These are phyloP conservation scores for Penicillium brevicompactum DNA, from an alignment of 2,329 filamentous ascomycete genomes.

Conservation along the genomic window DNA sequence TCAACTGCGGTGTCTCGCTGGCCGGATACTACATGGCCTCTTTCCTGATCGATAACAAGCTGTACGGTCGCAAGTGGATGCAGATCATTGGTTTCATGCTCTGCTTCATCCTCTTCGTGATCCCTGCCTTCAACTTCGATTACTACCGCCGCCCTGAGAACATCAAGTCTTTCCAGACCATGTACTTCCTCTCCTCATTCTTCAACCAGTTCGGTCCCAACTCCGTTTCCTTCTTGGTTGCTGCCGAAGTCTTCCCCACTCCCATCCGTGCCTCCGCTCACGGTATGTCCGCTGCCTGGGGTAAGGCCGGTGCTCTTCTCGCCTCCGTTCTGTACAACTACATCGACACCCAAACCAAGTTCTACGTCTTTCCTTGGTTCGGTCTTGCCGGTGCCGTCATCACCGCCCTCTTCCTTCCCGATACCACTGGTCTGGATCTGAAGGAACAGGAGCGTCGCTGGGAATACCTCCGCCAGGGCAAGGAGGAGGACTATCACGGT, in stretches of 20 bases:
- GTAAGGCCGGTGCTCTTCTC: constrained; percentile 84
- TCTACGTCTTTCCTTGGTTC: constrained; percentile 94
- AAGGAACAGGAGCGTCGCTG: constrained; percentile 97
- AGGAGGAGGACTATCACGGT: constrained; percentile 83
- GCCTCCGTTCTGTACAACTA: constrained; percentile 94
- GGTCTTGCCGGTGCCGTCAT: constrained; percentile 83
- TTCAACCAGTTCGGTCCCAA: constrained; percentile 99
- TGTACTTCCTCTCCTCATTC: constrained; percentile 98
- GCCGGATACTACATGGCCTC: constrained; percentile 88
- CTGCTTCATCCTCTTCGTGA: constrained; percentile 90
- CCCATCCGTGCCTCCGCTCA: constrained; percentile 91
- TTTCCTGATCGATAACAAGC: constrained; percentile 90
- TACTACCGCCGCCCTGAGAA: constrained; percentile 74
- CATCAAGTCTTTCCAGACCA: constrained; percentile 90
- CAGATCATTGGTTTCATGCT: constrained; percentile 91
- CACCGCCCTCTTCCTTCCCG: constrained; percentile 85
- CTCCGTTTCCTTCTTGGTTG: constrained; percentile 92
- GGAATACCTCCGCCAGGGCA: constrained; percentile 79
- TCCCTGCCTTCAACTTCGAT: constrained; percentile 84
- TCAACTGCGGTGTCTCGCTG: constrained; percentile 86
- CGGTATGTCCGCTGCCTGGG: constrained; percentile 88
- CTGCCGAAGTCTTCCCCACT: constrained; percentile 94
- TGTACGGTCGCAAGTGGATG: constrained; percentile 96
- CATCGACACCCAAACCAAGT: constrained; percentile 80
- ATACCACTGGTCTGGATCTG: constrained; percentile 92